Base-by-base conservation (phyloP, 164 flowering plant species). In the Warburgia ugandensis region DNA sequence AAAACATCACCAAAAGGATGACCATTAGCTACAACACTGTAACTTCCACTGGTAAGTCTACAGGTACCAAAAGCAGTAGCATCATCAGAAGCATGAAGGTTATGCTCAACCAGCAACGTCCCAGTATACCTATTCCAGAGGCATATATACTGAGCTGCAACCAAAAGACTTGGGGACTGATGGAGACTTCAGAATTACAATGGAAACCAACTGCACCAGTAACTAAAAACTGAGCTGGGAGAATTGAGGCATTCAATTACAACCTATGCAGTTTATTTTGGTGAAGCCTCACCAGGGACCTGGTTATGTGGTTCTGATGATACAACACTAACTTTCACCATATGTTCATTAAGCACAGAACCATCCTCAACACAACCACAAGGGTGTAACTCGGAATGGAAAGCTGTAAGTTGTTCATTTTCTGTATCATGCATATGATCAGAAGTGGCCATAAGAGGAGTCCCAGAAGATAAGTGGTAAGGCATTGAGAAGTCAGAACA, bases 361-460 rank as follows among this genome's bases (percentile, higher is more conserved):
- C 51, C 51, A 17, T n/a, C 41, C 36, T 46, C 62, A 50, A 9
- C 28, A 21, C 45, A 62, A 16, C 37, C 49, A 60, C 36, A n/a
- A 16, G 19, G 23, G 16, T 44, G 58, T 33, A 47, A 38, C 35
- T n/a, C 54, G 33, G n/a, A 21, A 57, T 25, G 50, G 17, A 41
- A 49, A 61, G 35, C 45, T 16, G 11, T 55, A 33, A 5, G 16
- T 7, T 42, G 33, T 54, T 49, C 48, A 6, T 39, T 51, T 52
- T 17, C 52, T 37, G 6, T 17, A n/a, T 44, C 64, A 32, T 1
- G 28, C 2, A 32, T n/a, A 50, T 44, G 1, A 45, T 27, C 32
- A 45, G 49, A 45, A 27, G 32, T n/a, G 32, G 13, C 49, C 4
- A 13, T 7, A n/a, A n/a, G n/a, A 45, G 32, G n/a, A 17, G 7